Evolutionary conservation across 805 yeast genomes (phyloP).

Genomic region (Metschnikowia reukaufii): DNA sequence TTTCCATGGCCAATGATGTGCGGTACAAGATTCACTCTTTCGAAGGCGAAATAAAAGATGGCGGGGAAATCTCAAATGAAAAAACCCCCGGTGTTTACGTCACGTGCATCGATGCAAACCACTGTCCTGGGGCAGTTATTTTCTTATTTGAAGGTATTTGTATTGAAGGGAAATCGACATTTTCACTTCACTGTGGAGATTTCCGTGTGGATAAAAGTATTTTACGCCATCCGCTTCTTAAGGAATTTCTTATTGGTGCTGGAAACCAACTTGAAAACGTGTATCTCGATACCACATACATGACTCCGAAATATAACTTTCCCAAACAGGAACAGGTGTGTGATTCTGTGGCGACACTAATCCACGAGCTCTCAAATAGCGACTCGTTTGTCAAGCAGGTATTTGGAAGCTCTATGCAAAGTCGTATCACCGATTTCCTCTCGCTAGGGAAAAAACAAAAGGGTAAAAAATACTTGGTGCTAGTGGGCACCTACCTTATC

Average conservation of each 20-base stretch:
- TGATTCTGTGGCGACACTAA: constrained; percentile 54
- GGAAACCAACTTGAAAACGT: constrained; percentile 50
- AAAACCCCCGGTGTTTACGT: constrained; percentile 47
- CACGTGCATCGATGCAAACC: constrained; percentile 79
- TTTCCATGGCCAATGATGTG: constrained; percentile 40
- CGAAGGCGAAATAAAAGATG: constrained; percentile 10
- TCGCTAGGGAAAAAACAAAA: constrained; percentile 14
- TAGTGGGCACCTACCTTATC: constrained; percentile 86
- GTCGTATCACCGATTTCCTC: constrained; percentile 41
- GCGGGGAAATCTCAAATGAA: constrained; percentile 16
- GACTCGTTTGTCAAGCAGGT: constrained; percentile 27
- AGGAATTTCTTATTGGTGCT: constrained; percentile 19
- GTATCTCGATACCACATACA: constrained; percentile 89
- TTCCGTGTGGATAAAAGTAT: constrained; percentile 68
- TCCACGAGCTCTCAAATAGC: constrained; percentile 34
- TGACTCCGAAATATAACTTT: constrained; percentile 70
- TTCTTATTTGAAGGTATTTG: constrained; percentile 60
- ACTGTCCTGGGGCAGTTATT: constrained; percentile 93
- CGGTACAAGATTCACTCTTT: constrained; percentile 31
- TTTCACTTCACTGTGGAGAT: constrained; percentile 86
- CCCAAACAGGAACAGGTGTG: constrained; percentile 77
- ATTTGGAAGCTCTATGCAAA: constrained; percentile 37
- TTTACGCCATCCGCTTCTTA: constrained; percentile 38
- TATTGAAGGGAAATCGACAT: constrained; percentile 22
- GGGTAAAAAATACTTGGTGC: constrained; percentile 49